Evolutionary conservation across 345 rosid species (phyloP).

Genomic region (Mallotus nudiflorus): DNA sequence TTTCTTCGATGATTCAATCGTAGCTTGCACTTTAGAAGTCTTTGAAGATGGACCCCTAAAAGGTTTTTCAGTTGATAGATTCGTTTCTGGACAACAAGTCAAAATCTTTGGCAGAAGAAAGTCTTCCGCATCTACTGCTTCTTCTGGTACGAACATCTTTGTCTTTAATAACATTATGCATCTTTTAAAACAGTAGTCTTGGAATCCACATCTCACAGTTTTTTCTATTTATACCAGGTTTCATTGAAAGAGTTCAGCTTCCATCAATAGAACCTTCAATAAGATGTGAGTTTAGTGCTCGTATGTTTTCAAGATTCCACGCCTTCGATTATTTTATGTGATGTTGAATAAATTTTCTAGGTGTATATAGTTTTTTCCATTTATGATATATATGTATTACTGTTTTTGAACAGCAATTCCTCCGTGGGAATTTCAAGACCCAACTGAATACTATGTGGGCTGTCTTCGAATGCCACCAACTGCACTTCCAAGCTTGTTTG

Average conservation of each 20-base stretch:
- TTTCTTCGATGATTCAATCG: slow-evolving; percentile 81
- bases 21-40: slow-evolving; percentile 83
- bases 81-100: slow-evolving; percentile 78
- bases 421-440: slow-evolving; percentile 80
- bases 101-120: slow-evolving; percentile 89
- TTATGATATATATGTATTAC: neutral
- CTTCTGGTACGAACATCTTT: slow-evolving; percentile 44
- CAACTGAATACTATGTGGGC: slow-evolving; percentile 70
- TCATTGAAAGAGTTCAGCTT: slow-evolving; percentile 55
- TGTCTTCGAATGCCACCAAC: slow-evolving; percentile 63
- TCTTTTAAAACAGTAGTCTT: slow-evolving; percentile 5
- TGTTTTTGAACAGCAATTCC: slow-evolving; percentile 46
- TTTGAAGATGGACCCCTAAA: slow-evolving; percentile 73
- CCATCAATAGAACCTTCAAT: slow-evolving; percentile 55
- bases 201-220: slow-evolving; percentile 27
- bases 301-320: neutral
- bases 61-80: slow-evolving; percentile 91
- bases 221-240: slow-evolving; percentile 35
- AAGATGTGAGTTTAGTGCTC: slow-evolving; percentile 51
- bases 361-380: neutral
- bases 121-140: slow-evolving; percentile 44
- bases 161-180: too few relatives aligned
- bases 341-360: too few relatives aligned
- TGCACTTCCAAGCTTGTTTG: slow-evolving; percentile 64
- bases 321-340: neutral